Conservation (phyloP, 1,284 basidiomycete genomes). For the Xerocomus amazonicus region DNA sequence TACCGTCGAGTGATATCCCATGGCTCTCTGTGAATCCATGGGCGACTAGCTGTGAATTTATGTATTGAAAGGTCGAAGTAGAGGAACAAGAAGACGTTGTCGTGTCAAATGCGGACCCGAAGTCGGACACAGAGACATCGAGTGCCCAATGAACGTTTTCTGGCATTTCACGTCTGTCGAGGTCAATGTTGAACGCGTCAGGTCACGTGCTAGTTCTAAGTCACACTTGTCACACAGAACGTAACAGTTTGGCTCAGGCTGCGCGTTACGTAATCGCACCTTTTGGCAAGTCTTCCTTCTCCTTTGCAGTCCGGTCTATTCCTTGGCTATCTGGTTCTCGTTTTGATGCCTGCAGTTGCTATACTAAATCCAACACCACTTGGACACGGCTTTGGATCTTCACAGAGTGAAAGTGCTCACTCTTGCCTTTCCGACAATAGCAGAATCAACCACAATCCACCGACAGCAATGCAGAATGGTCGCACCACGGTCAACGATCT, state of each 20-base stretch:
- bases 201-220: slow-evolving; percentile 29
- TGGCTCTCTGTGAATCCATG: slow-evolving; percentile 69
- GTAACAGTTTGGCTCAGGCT: slow-evolving; percentile 15
- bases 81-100: slow-evolving; percentile 42
- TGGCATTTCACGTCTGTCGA: slow-evolving; percentile 32
- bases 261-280: slow-evolving; percentile 29
- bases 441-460: slow-evolving; percentile 11
- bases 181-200: slow-evolving; percentile 25
- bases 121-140: slow-evolving; percentile 38
- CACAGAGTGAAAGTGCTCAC: slow-evolving; percentile 23
- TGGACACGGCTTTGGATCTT: slow-evolving; percentile 32
- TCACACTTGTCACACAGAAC: slow-evolving; percentile 17
- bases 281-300: slow-evolving; percentile 1
- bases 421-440: slow-evolving; percentile 17
- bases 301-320: slow-evolving; percentile 14
- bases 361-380: slow-evolving; percentile 32
- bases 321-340: slow-evolving; percentile 7
- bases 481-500: slow-evolving; percentile 25
- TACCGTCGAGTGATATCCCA: slow-evolving; percentile 49
- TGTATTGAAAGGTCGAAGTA: slow-evolving; percentile 45
- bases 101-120: slow-evolving; percentile 42
- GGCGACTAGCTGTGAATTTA: slow-evolving; percentile 33
- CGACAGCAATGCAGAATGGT: slow-evolving; percentile 34
- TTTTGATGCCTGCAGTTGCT: slow-evolving; percentile 40
- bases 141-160: slow-evolving; percentile 48